These are phyloP conservation scores for Ampelomyces quisqualis DNA, from an alignment of 2,329 filamentous ascomycete genomes.

Conservation along the genomic window DNA sequence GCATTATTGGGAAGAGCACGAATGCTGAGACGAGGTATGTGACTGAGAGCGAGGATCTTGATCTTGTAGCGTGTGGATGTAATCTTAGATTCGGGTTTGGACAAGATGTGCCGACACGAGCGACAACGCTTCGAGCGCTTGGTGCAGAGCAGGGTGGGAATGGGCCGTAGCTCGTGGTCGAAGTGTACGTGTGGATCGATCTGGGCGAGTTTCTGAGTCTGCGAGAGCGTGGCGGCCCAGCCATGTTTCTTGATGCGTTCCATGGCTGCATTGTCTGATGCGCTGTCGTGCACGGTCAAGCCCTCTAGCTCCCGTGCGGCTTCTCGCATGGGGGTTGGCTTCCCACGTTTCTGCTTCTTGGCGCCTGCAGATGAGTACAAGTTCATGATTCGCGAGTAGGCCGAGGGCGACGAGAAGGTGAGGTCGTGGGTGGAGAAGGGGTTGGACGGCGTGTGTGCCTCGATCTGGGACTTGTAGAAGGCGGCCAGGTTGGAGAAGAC, in stretches of 20 bases:
- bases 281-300: conserved; percentile 61
- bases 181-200: conserved; percentile 59
- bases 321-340: conserved; percentile 76
- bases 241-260: conserved; percentile 58
- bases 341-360: conserved; percentile 61
- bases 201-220: conserved; percentile 55
- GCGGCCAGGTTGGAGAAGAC: conserved; percentile 72
- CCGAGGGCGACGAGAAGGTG: conserved; percentile 71
- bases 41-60: conserved; percentile 77
- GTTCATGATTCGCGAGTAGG: conserved; percentile 85
- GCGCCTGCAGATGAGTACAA: conserved; percentile 65
- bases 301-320: conserved; percentile 71
- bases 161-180: conserved; percentile 72
- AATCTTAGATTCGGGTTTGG: conserved; percentile 90
- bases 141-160: conserved; percentile 79
- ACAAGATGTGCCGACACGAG: conserved; percentile 89
- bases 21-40: conserved; percentile 80
- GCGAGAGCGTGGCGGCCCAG: conserved; percentile 63
- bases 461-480: conserved; percentile 81
- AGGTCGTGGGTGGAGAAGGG: conserved; percentile 48
- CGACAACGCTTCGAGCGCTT: conserved; percentile 94
- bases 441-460: conserved; percentile 54
- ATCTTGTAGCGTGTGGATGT: conserved; percentile 89
- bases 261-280: conserved; percentile 62
- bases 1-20: conserved; percentile 56